phyloP scores from a whole-genome alignment of 805 yeast species.

The Candida hispaniensis region DNA sequence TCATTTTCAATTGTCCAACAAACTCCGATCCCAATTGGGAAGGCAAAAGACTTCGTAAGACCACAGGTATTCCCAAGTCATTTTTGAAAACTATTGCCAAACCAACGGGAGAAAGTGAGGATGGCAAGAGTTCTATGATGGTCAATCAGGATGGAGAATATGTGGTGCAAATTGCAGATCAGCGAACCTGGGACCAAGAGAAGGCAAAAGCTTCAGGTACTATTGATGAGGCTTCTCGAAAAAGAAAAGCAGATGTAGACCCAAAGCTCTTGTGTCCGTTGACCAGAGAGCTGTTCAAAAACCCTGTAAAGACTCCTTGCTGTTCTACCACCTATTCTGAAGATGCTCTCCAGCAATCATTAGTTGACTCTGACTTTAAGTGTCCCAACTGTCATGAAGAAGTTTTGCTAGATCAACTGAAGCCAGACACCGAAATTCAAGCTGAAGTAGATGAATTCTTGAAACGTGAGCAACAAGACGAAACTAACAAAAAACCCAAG shows the following conservation, averaged over 20 bases:
- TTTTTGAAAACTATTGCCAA: conserved; percentile 78
- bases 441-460: conserved; percentile 40
- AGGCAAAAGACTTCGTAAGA: conserved; percentile 78
- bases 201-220: conserved; percentile 35
- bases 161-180: conserved; percentile 92
- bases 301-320: conserved; percentile 79
- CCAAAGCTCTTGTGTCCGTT: conserved; percentile 61
- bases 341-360: conserved; percentile 49
- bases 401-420: conserved; percentile 61
- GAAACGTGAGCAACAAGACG: conserved; percentile 16
- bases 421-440: conserved; percentile 49
- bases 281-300: conserved; percentile 47
- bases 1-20: conserved; percentile 94
- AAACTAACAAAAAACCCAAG: conserved; percentile 2
- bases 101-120: conserved; percentile 41
- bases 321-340: conserved; percentile 51
- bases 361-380: conserved; percentile 74
- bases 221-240: conserved; percentile 26
- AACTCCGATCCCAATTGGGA: conserved; percentile 88
- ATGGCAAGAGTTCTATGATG: conserved; percentile 49
- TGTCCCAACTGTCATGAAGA: conserved; percentile 86
- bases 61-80: conserved; percentile 95
- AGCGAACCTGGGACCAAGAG: conserved; percentile 83
- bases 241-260: conserved; percentile 43
- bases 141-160: conserved; percentile 91